These are phyloP conservation scores for Fusarium anguioides DNA, from an alignment of 2,329 filamentous ascomycete genomes.

Conservation along the genomic window DNA sequence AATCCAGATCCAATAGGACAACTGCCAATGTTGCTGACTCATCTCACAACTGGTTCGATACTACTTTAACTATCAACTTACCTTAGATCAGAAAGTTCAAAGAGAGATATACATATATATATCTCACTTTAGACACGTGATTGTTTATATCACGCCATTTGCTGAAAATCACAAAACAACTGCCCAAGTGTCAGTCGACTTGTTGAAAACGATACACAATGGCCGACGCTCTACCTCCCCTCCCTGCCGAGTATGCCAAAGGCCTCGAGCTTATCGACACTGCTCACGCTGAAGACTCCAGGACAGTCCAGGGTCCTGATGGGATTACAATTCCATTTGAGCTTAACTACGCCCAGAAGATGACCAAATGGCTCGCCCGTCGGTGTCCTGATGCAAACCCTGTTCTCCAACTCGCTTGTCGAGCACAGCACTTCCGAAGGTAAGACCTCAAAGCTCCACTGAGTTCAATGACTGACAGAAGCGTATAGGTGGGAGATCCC, in stretches of 20 bases:
- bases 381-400: slow-evolving; percentile 72
- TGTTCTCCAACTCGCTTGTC: slow-evolving; percentile 77
- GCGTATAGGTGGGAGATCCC: slow-evolving; percentile 78
- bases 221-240: slow-evolving; percentile 42
- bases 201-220: slow-evolving; percentile 13
- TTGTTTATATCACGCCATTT: neutral
- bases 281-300: slow-evolving; percentile 59
- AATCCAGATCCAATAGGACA: slow-evolving; percentile 36
- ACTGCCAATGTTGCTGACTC: slow-evolving; percentile 40
- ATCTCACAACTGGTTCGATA: slow-evolving; percentile 33
- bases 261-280: slow-evolving; percentile 78
- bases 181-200: neutral
- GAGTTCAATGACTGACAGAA: neutral
- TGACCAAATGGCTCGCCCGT: slow-evolving; percentile 77
- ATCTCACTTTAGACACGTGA: neutral
- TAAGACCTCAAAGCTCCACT: slow-evolving; percentile 36
- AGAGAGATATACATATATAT: neutral
- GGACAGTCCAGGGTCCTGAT: slow-evolving; percentile 54
- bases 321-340: slow-evolving; percentile 73
- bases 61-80: too few species aligned
- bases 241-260: slow-evolving; percentile 56
- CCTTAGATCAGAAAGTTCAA: neutral
- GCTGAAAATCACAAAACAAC: neutral
- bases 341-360: slow-evolving; percentile 83
- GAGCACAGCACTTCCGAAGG: slow-evolving; percentile 85